Evolutionary conservation across 2,329 filamentous ascomycete genomes (phyloP).

Genomic region (Xylariaceae sp.): DNA sequence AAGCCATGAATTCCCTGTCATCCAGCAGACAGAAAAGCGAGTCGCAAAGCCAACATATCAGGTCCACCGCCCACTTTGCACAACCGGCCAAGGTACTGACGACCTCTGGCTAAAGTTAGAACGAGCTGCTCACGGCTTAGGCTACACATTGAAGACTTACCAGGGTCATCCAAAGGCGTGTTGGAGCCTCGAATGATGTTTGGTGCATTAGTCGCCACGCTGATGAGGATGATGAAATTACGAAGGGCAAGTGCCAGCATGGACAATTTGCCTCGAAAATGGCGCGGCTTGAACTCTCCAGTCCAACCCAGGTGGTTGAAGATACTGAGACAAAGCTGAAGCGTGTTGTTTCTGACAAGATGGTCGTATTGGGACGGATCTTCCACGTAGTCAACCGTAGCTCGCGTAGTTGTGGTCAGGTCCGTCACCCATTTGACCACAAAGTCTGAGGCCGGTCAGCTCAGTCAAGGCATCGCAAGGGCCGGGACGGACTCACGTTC

Average conservation of each 20-base stretch:
- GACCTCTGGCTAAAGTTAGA: conserved; percentile 45
- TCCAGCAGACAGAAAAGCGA: conserved; percentile 48
- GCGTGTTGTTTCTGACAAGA: conserved; percentile 62
- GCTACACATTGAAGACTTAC: conserved; percentile 27
- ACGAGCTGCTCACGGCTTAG: neutral
- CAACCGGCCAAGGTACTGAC: conserved; percentile 66
- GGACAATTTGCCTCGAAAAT: conserved; percentile 64
- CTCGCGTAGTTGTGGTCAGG: conserved; percentile 60
- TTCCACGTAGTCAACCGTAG: conserved; percentile 74
- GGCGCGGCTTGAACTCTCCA: conserved; percentile 53
- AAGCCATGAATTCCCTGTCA: conserved; percentile 42
- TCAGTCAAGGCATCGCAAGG: no score
- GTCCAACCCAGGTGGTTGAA: conserved; percentile 71
- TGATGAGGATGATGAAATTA: conserved; percentile 59
- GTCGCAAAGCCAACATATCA: conserved; percentile 57
- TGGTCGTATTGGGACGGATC: conserved; percentile 65
- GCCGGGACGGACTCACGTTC: conserved; percentile 28
- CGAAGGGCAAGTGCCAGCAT: conserved; percentile 69
- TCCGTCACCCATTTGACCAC: conserved; percentile 57
- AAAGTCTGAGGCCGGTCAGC: conserved; percentile 41
- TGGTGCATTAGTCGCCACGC: conserved; percentile 53
- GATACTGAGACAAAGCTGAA: conserved; percentile 71
- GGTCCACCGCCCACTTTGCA: conserved; percentile 69
- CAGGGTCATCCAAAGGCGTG: conserved; percentile 56
- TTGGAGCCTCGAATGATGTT: conserved; percentile 46